Base-by-base conservation (phyloP, 2,329 filamentous ascomycete species). In the Calonectria hongkongensis region DNA sequence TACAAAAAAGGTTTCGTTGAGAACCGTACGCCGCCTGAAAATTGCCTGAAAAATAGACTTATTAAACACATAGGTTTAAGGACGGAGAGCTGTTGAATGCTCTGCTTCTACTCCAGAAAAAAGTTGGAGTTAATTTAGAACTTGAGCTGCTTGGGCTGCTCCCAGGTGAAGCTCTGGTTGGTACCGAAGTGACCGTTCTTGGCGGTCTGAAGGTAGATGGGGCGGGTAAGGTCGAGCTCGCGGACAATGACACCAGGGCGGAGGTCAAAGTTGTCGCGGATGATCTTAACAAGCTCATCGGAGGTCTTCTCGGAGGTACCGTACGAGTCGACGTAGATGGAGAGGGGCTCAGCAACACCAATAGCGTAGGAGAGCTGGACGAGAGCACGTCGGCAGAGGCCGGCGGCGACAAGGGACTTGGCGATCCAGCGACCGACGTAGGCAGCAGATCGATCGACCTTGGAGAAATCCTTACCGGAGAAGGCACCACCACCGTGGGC, bases 401-500 rank as follows among this genome's bases (percentile, higher is more conserved):
- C 93, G 81, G 96, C 94, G 82, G 92, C 88, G 81, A 99, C 95
- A 78, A 99, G 92, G 50, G 97, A 99, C 92, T 99, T 99, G 89
- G 97, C 97, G 86, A 99, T 96, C 97, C 97, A 99, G 86, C 97
- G 95, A 80, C 92, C 96, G 81, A 98, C 93, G 89, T 99, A 99
- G 83, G 97, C 97, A 79, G 97, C 97, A 67, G 97, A 98, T 82
- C 97, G 95, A 86, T 99, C 97, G 88, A 99, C 97, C 92, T 99
- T 99, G 92, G 95, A 98, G 93, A 98, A 99, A 87, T 99, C 97
- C 94, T 99, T 99, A 84, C 97, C 97, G 83, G 97, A 98, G 94
- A 99, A 99, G 87, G 97, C 97, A 94, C 97, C 97, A 91, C 97
- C 97, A 91, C 97, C 97, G 91, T 99, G 97, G 82, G 97, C 97